Evolutionary conservation across 495 filamentous ascomycete genomes (phyloP).

Genomic region (Cryomyces antarcticus): DNA sequence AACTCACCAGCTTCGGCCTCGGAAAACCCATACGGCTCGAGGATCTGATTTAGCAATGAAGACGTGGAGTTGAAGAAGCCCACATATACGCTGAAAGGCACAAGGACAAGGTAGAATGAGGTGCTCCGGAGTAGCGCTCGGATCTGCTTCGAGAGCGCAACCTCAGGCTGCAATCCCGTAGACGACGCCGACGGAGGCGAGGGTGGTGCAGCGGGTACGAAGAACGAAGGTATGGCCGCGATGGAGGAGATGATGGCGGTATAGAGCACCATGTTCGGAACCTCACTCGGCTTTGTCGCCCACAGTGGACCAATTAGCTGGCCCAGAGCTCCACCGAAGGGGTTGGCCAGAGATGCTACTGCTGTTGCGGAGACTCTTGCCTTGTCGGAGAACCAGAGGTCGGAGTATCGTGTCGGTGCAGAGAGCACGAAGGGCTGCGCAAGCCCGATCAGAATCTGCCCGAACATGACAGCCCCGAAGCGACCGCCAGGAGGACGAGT

Average conservation of each 20-base stretch:
- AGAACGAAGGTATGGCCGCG: slow-evolving; percentile 57
- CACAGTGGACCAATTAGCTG: slow-evolving; percentile 70
- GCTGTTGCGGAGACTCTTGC: slow-evolving; percentile 82
- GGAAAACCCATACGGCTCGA: slow-evolving; percentile 59
- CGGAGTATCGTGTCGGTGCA: slow-evolving; percentile 77
- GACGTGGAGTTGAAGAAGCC: slow-evolving; percentile 86
- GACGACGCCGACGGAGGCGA: slow-evolving; percentile 36
- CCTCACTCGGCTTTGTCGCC: slow-evolving; percentile 35
- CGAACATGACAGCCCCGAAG: slow-evolving; percentile 72
- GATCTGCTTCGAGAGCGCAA: slow-evolving; percentile 34
- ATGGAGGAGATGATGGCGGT: slow-evolving; percentile 67
- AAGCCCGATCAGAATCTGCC: slow-evolving; percentile 80
- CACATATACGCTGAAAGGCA: slow-evolving; percentile 69
- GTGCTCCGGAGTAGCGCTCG: slow-evolving; percentile 17
- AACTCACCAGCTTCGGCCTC: slow-evolving; percentile 69
- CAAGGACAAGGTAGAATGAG: slow-evolving; percentile 56
- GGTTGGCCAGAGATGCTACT: slow-evolving; percentile 64
- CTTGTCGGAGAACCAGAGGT: slow-evolving; percentile 77
- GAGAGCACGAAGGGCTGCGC: slow-evolving; percentile 84
- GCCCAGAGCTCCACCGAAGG: slow-evolving; percentile 69
- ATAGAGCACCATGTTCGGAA: slow-evolving; percentile 71
- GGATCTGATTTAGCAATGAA: slow-evolving; percentile 74
- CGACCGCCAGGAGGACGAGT: slow-evolving; percentile 37
- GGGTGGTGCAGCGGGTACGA: slow-evolving; percentile 62
- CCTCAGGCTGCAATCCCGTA: slow-evolving; percentile 19